phyloP scores from a whole-genome alignment of 345 rosid species.

The Carallia pectinifolia region DNA sequence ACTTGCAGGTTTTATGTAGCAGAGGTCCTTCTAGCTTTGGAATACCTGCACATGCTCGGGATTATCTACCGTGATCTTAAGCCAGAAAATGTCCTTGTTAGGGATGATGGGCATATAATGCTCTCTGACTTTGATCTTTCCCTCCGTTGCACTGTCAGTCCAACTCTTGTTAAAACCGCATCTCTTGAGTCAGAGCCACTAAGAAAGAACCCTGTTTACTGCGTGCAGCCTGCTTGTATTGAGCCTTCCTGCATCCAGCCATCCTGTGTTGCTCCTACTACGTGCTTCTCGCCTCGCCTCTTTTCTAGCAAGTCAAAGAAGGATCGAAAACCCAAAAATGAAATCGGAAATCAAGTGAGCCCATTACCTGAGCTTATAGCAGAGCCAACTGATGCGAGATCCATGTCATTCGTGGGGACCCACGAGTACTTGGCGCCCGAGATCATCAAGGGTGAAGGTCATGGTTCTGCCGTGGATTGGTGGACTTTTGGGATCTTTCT shows the following conservation, averaged over 20 bases:
- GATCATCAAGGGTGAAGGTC: conserved; percentile 93
- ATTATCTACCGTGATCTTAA: conserved; percentile 80
- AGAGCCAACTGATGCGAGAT: conserved; percentile 87
- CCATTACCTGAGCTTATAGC: conserved; percentile 88
- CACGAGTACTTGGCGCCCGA: conserved; percentile 90
- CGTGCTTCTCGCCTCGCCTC: conserved; percentile 84
- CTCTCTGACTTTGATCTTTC: conserved; percentile 85
- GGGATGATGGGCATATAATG: conserved; percentile 87
- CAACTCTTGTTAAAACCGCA: conserved; percentile 66
- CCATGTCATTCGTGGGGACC: conserved; percentile 95
- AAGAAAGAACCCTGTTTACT: conserved; percentile 63
- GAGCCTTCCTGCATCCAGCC: conserved; percentile 85
- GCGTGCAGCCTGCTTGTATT: conserved; percentile 80
- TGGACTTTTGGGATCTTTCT: conserved; percentile 93
- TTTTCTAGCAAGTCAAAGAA: conserved; percentile 84
- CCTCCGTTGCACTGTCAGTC: conserved; percentile 80
- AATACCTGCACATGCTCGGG: conserved; percentile 90
- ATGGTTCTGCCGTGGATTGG: conserved; percentile 98
- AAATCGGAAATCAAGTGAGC: conserved; percentile 70
- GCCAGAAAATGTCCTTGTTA: conserved; percentile 78
- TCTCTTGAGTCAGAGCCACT: conserved; percentile 62
- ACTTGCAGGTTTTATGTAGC: conserved; percentile 71
- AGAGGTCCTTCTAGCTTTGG: conserved; percentile 82
- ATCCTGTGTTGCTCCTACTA: conserved; percentile 74
- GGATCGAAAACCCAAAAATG: conserved; percentile 64